Conservation (phyloP, 495 filamentous ascomycete species). For the Letharia lupina region DNA sequence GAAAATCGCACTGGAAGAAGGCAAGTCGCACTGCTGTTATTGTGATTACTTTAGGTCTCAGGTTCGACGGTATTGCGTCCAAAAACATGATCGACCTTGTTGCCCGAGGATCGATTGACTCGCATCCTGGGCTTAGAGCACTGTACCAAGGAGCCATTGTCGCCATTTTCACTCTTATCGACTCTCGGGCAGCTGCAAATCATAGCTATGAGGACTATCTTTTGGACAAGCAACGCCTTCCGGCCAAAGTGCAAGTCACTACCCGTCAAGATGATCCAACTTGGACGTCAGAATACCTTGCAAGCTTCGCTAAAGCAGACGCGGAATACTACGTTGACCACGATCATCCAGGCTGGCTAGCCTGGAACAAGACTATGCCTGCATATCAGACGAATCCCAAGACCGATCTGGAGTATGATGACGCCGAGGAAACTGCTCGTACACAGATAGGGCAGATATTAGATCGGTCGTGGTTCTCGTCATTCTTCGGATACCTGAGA, state of each 20-base stretch:
- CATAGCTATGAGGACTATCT: constrained; percentile 85
- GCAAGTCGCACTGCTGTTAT: constrained; percentile 81
- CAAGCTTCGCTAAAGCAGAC: constrained; percentile 68
- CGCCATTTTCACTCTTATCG: constrained; percentile 70
- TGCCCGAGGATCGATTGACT: constrained; percentile 73
- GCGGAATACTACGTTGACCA: constrained; percentile 83
- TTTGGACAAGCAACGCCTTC: constrained; percentile 60
- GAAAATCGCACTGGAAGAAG: constrained; percentile 89
- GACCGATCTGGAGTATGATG: constrained; percentile 71
- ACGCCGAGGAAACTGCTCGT: constrained; percentile 66
- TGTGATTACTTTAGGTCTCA: constrained; percentile 75
- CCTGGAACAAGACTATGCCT: constrained; percentile 79
- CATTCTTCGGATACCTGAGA: constrained; percentile 87
- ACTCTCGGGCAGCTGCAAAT: constrained; percentile 73
- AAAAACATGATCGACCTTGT: constrained; percentile 77
- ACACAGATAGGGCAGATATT: constrained; percentile 72
- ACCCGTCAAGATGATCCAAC: constrained; percentile 63
- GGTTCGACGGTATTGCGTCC: constrained; percentile 80
- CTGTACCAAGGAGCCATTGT: constrained; percentile 75
- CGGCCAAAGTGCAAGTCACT: constrained; percentile 63
- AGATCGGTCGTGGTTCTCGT: constrained; percentile 75
- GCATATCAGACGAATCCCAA: constrained; percentile 63
- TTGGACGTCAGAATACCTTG: constrained; percentile 71
- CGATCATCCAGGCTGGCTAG: constrained; percentile 95
- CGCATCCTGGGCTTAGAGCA: constrained; percentile 74